These are phyloP conservation scores for Coemansia sp. DNA, from an alignment of 192 early-diverging fungal species.

Conservation along the genomic window DNA sequence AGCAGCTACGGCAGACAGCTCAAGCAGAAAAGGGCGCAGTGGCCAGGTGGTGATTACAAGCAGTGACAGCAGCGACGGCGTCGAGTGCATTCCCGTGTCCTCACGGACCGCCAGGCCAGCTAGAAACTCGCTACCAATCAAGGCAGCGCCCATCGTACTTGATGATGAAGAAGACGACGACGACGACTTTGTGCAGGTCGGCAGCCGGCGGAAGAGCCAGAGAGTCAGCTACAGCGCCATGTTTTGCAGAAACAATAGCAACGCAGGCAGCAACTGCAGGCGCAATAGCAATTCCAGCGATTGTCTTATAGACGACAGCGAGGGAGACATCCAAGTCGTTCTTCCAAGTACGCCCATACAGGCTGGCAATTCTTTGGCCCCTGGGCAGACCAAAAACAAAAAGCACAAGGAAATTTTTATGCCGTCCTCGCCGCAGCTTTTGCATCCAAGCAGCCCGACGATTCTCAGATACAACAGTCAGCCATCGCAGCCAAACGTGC, in stretches of 20 bases:
- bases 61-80: conserved; percentile 22
- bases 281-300: not conserved
- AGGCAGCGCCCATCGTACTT: not conserved
- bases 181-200: conserved; percentile 23
- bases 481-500: conserved; percentile 5
- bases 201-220: conserved; percentile 3
- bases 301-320: not conserved
- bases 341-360: not conserved
- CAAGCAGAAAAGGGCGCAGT: not conserved
- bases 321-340: not conserved
- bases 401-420: not conserved
- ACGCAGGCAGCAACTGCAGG: not conserved
- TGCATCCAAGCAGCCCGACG: conserved; percentile 42
- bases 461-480: conserved; percentile 28
- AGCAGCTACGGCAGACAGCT: not conserved
- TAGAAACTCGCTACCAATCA: not conserved
- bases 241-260: not conserved
- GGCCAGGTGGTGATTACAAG: conserved; percentile 10
- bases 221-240: not conserved
- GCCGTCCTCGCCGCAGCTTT: conserved; percentile 38
- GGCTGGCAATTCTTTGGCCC: not conserved
- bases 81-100: conserved; percentile 20
- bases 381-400: not conserved
- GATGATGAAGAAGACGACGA: conserved; percentile 20
- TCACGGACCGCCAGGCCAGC: conserved; percentile 3